Evolutionary conservation across 148 eudicot genomes (phyloP), one percentile per base, ranked within the genome.

Genomic region (Fagopyrum esculentum): DNA sequence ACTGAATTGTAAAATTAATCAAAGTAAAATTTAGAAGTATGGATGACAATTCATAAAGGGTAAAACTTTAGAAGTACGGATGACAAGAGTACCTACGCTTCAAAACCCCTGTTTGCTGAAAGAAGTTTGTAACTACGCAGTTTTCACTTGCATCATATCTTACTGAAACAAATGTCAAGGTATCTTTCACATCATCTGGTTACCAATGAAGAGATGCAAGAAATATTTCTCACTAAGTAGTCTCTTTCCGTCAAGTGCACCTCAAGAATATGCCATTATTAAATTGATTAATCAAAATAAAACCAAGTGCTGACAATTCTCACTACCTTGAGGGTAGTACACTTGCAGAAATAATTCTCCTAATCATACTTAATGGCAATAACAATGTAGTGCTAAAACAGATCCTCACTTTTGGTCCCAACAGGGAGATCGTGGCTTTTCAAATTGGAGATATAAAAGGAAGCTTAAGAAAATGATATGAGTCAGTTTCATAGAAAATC

Each of bases 111-210:
- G 80, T 87, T 76, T 75, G 90, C 51, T 78, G 91, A 69, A 91
- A 84, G 45, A 87, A 73, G 80, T 95, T 93, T 48, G 87, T 90
- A 30, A 85, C 72, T 74, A 90, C 61, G 78, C 80, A 30, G 76
- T 85, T 82, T 81, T 85, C 87, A 48, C 70, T 61, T 68, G 93
- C 91, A 77, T 92, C 96, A 78, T 95, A 95, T 75, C 97, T 92
- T 80, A 92, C 98, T 95, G 90, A 78, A 85, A 83, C 68, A 73
- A 85, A 81, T 16, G 49, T 49, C 79, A 81, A 60, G 56, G 68
- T 75, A 69, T n/a, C 49, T 30, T 22, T 75, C 61, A 76, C 13
- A 64, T 64, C 45, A 4, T 30, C 13, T 64, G 45, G 35, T 63
- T 35, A 63, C 45, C 10, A 11, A 63, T 59, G 12, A 63, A 64